Base-by-base conservation (phyloP, 345 rosid species). In the Trapa bicornis region DNA sequence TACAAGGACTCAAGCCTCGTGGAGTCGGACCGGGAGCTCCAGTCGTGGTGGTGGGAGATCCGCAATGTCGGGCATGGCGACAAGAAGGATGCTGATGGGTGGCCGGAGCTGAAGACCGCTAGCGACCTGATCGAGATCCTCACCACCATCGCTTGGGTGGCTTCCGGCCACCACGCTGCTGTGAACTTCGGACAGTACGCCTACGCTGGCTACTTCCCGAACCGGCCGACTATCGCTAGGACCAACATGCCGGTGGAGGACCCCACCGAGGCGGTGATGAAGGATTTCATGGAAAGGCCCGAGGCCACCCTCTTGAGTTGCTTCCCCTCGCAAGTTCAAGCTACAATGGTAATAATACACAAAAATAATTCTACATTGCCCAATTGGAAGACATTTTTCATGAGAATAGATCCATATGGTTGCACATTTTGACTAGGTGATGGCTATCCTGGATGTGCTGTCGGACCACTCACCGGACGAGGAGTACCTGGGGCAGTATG, bases 41-140 rank as follows among this genome's bases (percentile, higher is more conserved):
- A 82, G 64, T 78, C 72, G 15, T 86, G 85, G 86, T 86, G 87
- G 87, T 71, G 64, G 0, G 89, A 86, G 66, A 71, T 84, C 42
- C 77, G 78, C 5, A 84, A 76, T 0, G 75, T 79, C 0, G 92
- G 87, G 6, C 92, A 84, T 37, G 81, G 42, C 0, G 92, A 81
- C 73, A 82, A 82, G 65, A 82, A 79, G 43, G 83, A 82, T 35
- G 72, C 78, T 56, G 73, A 80, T 0, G 74, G 88, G 79, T 86
- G 88, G 88, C 92, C 86, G 15, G 67, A 5, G 1, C 75, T 82
- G 16, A 57, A 66, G 64, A 78, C 80, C 56, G 70, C 64, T 2
- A 3, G 43, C 3, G 75, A 86, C 73, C 80, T 86, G 0, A 79
- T 80, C 37, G 68, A 75, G 5, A 79, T 80, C 16, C 3, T 75